These are phyloP conservation scores for Fusarium newnesense DNA, from an alignment of 2,329 filamentous ascomycete species.

Conservation along the genomic window DNA sequence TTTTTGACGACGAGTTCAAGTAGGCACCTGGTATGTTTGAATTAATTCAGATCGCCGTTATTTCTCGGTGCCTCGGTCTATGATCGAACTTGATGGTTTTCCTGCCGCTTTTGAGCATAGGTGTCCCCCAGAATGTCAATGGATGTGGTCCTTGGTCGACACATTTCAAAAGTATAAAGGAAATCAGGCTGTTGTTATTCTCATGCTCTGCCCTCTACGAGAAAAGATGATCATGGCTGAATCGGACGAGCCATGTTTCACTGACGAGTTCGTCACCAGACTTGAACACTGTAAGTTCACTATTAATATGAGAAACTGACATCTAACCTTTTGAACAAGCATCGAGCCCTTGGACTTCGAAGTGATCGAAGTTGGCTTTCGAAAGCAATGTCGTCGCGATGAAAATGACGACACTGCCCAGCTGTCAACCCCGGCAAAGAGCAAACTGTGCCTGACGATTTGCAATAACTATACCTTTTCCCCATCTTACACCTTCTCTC, in stretches of 20 bases:
- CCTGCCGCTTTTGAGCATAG: background rate
- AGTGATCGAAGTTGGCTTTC: background rate
- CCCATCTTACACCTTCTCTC: conserved; percentile 42
- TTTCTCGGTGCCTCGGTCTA: background rate
- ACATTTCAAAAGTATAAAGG: background rate
- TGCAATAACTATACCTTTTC: conserved; percentile 46
- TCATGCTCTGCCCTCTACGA: background rate
- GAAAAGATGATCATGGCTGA: background rate
- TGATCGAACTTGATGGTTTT: background rate
- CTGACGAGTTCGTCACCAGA: background rate
- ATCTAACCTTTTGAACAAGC: background rate
- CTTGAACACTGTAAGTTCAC: background rate
- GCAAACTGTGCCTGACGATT: conserved; percentile 45
- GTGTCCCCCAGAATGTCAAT: background rate
- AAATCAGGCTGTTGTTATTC: background rate
- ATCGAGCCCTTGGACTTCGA: background rate
- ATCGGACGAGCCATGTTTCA: background rate
- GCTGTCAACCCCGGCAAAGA: too few species aligned
- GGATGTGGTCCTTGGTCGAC: background rate
- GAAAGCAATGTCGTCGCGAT: background rate
- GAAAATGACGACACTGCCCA: background rate
- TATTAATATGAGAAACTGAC: background rate
- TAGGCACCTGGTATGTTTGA: background rate
- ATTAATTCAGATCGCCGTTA: background rate
- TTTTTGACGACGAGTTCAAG: background rate